These are phyloP conservation scores for Pleurotus giganteus DNA, from an alignment of 768 basidiomycete genomes.

Conservation along the genomic window DNA sequence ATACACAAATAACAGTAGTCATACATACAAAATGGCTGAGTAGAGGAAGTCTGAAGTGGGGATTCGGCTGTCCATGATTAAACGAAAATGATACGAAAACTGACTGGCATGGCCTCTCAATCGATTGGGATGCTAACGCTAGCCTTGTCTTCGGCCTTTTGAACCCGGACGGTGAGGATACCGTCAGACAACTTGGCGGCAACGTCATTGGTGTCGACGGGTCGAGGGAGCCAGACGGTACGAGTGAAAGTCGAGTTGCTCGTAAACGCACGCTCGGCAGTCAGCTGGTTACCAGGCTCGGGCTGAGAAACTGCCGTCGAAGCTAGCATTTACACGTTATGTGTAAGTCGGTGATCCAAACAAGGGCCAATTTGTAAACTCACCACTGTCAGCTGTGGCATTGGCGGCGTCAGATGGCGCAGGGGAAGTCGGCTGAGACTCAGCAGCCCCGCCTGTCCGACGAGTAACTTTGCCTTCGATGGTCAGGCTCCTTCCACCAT, in stretches of 20 bases:
- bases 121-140: conserved; percentile 47
- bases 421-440: neutral
- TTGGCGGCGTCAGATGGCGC: conserved; percentile 19
- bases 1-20: too few species aligned
- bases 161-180: conserved; percentile 59
- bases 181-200: conserved; percentile 68
- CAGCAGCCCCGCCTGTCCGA: conserved; percentile 18
- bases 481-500: conserved; percentile 66
- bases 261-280: conserved; percentile 60
- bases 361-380: conserved; percentile 3
- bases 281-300: conserved; percentile 41
- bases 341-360: neutral
- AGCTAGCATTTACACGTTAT: conserved; percentile 1
- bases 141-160: conserved; percentile 59
- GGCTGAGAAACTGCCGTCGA: conserved; percentile 21
- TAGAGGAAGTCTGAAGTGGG: too few species aligned
- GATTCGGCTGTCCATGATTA: too few species aligned
- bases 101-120: too few species aligned
- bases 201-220: conserved; percentile 56
- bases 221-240: conserved; percentile 69
- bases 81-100: too few species aligned
- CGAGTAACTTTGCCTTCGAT: conserved; percentile 62
- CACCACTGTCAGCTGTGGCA: conserved; percentile 27
- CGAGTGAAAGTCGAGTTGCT: conserved; percentile 58
- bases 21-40: too few species aligned